Percentiles rank a stretch among this genome's conserved stretches.
These are phyloP conservation scores for Priceomyces melissophilus DNA, from an alignment of 805 yeast genomes.

Conservation along the genomic window DNA sequence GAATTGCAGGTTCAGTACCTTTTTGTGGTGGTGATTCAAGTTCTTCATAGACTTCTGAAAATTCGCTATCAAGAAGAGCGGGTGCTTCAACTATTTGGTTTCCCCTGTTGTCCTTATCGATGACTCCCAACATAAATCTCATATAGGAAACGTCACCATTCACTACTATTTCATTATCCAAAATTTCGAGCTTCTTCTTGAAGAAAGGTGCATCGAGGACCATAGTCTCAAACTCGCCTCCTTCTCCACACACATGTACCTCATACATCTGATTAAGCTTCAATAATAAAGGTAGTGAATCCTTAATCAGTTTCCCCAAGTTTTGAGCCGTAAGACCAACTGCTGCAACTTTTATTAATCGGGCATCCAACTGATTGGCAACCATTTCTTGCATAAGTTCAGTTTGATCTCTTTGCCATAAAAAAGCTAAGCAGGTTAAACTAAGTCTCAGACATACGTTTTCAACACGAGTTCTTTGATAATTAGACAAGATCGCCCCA, in stretches of 20 bases:
- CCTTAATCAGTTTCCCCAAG: constrained; percentile 64
- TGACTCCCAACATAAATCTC: constrained; percentile 47
- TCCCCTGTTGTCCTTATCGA: constrained; percentile 32
- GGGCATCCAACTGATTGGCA: constrained; percentile 64
- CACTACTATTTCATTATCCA: constrained; percentile 35
- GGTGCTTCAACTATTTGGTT: constrained; percentile 23
- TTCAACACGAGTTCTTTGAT: constrained; percentile 92
- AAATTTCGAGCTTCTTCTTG: constrained; percentile 43
- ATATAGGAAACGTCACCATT: constrained; percentile 72
- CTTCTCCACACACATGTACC: constrained; percentile 96
- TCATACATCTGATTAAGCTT: constrained; percentile 64
- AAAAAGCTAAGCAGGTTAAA: constrained; percentile 64
- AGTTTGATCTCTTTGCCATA: constrained; percentile 88
- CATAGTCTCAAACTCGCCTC: constrained; percentile 95
- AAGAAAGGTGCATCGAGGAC: constrained; percentile 91
- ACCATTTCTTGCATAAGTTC: constrained; percentile 84
- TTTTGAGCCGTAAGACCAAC: constrained; percentile 67
- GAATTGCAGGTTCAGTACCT: background rate
- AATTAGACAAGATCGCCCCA: constrained; percentile 94
- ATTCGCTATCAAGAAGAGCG: constrained; percentile 38
- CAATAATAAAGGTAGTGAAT: constrained; percentile 56
- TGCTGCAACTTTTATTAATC: constrained; percentile 91
- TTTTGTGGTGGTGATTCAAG: background rate
- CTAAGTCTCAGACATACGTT: constrained; percentile 77
- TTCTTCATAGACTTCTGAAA: constrained; percentile 28